phyloP scores from a whole-genome alignment of 2,329 filamentous ascomycete species.

The Fusarium hostae region DNA sequence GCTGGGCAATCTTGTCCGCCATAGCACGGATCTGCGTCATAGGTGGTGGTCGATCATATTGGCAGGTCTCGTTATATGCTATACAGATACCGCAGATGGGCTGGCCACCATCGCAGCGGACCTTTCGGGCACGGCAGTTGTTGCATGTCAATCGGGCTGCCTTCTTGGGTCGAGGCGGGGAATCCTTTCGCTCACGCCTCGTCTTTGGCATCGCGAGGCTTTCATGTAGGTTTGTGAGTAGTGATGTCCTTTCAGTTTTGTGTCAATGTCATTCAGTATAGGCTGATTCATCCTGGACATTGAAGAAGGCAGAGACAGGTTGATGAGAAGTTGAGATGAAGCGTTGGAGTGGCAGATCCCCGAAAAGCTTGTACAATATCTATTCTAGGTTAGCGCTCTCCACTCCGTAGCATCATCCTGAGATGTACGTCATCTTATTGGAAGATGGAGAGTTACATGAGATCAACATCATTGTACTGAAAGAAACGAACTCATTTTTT shows the following conservation, averaged over 20 bases:
- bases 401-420: fast-evolving
- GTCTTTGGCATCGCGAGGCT: background rate
- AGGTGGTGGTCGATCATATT: background rate
- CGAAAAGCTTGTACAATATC: background rate
- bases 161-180: background rate
- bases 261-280: too few species aligned
- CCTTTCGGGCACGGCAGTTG: background rate
- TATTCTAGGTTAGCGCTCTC: background rate
- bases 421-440: background rate
- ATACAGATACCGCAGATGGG: background rate
- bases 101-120: background rate
- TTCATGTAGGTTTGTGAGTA: too few species aligned
- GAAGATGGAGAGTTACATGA: background rate
- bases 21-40: slow-evolving; percentile 1
- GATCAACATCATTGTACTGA: too few species aligned
- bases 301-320: too few species aligned
- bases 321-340: background rate
- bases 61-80: background rate
- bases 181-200: background rate
- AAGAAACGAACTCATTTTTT: background rate
- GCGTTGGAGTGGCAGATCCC: background rate
- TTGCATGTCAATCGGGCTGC: background rate
- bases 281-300: too few species aligned
- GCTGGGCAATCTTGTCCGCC: background rate
- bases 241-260: too few species aligned